A percentile compares a stretch with the other conserved stretches of the same genome.
Evolutionary conservation across 805 yeast species (phyloP).

Genomic region (Metschnikowia dekortorum): DNA sequence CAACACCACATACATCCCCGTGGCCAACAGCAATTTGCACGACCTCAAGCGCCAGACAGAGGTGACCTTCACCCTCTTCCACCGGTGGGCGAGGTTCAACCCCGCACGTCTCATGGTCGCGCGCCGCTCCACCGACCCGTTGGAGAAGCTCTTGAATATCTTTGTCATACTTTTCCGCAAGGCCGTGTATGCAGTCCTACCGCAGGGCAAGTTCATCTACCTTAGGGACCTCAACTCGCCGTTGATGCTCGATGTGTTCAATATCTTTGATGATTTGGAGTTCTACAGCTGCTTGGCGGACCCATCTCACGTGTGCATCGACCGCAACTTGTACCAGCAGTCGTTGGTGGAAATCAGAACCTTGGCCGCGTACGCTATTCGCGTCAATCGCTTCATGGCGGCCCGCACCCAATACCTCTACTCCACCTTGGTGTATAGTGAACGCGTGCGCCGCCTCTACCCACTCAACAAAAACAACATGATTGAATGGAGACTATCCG

Average conservation of each 20-base stretch:
- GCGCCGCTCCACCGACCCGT: slow-evolving; percentile 22
- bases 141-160: slow-evolving; percentile 30
- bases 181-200: slow-evolving; percentile 30
- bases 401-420: slow-evolving; percentile 27
- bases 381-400: slow-evolving; percentile 29
- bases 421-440: slow-evolving; percentile 24
- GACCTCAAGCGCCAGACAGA: slow-evolving; percentile 31
- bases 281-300: slow-evolving; percentile 21
- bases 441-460: slow-evolving; percentile 17
- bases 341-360: slow-evolving; percentile 15
- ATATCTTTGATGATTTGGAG: slow-evolving; percentile 20
- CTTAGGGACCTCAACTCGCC: slow-evolving; percentile 40
- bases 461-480: slow-evolving; percentile 23
- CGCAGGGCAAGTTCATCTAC: slow-evolving; percentile 39
- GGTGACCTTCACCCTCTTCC: slow-evolving; percentile 29
- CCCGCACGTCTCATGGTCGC: slow-evolving; percentile 28
- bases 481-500: slow-evolving; percentile 24
- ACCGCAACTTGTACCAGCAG: slow-evolving; percentile 14
- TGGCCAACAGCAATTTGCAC: slow-evolving; percentile 18
- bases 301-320: slow-evolving; percentile 12
- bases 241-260: slow-evolving; percentile 34
- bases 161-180: slow-evolving; percentile 32
- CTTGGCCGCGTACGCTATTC: slow-evolving; percentile 26
- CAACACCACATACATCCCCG: slow-evolving; percentile 25
- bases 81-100: slow-evolving; percentile 31